These are phyloP conservation scores for Cryptosporidium ubiquitum DNA, from an alignment of 169 alveolate species.

Conservation along the genomic window DNA sequence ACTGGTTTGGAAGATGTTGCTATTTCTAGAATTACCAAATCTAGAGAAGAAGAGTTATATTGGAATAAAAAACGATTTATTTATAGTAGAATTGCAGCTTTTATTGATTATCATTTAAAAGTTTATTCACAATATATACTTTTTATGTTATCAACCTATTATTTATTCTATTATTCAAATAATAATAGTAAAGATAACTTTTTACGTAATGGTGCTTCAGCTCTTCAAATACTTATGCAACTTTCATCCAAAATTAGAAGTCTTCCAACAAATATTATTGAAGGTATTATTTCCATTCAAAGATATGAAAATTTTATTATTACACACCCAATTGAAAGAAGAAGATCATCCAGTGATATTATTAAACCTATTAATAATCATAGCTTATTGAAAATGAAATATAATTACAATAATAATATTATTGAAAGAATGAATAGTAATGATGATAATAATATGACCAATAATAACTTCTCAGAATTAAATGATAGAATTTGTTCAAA, in stretches of 20 bases:
- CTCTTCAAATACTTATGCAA: conserved; percentile 64
- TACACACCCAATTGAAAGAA: conserved; percentile 35
- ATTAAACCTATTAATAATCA: not conserved
- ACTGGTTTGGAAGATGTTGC: conserved; percentile 71
- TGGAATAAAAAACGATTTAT: conserved; percentile 70
- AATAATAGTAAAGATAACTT: not conserved
- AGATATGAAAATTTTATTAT: conserved; percentile 33
- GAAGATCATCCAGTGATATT: not conserved
- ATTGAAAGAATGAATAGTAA: too few relatives aligned
- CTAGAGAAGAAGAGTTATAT: conserved; percentile 47
- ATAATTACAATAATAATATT: too few relatives aligned
- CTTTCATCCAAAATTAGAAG: conserved; percentile 52
- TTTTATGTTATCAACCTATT: conserved; percentile 19
- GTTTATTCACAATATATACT: conserved; percentile 54
- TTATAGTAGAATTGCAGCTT: conserved; percentile 59
- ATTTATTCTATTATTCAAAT: not conserved
- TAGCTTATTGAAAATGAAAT: not conserved
- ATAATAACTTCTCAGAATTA: not conserved
- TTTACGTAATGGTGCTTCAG: conserved; percentile 46
- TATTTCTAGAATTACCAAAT: conserved; percentile 49
- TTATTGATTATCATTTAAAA: conserved; percentile 57
- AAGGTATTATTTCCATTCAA: conserved; percentile 61
- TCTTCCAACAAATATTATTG: conserved; percentile 67
- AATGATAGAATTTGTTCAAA: not conserved
- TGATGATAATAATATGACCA: too few relatives aligned